Base-by-base conservation (phyloP, 1,284 basidiomycete genomes). In the Apiotrichum laibachii region DNA sequence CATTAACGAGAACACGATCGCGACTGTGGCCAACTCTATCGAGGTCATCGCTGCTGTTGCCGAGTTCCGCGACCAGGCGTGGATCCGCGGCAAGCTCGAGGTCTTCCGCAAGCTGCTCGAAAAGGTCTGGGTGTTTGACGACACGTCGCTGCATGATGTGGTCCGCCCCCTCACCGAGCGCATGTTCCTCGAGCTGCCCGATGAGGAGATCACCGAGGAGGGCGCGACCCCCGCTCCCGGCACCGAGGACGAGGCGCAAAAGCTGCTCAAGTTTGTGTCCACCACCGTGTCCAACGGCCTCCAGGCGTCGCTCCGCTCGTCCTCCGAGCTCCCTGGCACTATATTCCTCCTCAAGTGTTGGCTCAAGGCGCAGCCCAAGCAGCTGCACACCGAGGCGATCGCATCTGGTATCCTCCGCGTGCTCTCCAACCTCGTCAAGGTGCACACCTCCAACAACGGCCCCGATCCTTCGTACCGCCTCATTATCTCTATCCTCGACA, bases 31-130 rank as follows among this genome's bases (percentile, higher is more conserved):
- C 59, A 89, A 90, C 61, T 86, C 92, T 2, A 89, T 92, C 21
- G 92, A 92, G 75, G 91, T 96, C 37, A 84, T 99, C 34, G 88
- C 92, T 60, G 86, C 93, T 19, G 88, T 98, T 49, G 83, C 90
- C 2, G 83, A 87, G 4, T 89, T 90, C 70, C 91, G 95, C 72
- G 83, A 87, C 43, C 88, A 94, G 64, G 77, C 84, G 0, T 99
- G 95, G 95, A 89, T 89, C 69, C 80, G 77, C 10, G 74, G 82
- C 42, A 92, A 98, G 72, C 85, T 89, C 0, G 78, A 82, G 1
- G 83, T 88, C n/a, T 81, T 99, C n/a, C 88, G 90, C 68, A 89
- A 88, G 68, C 85, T 99, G 31, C 83, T 99, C 52, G 89, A 90
- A 63, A 95, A 91, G 77, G 89, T 90, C n/a, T 81, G 93, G 74